These are phyloP conservation scores for Ogataea allantospora DNA, from an alignment of 805 yeast species.

Conservation along the genomic window DNA sequence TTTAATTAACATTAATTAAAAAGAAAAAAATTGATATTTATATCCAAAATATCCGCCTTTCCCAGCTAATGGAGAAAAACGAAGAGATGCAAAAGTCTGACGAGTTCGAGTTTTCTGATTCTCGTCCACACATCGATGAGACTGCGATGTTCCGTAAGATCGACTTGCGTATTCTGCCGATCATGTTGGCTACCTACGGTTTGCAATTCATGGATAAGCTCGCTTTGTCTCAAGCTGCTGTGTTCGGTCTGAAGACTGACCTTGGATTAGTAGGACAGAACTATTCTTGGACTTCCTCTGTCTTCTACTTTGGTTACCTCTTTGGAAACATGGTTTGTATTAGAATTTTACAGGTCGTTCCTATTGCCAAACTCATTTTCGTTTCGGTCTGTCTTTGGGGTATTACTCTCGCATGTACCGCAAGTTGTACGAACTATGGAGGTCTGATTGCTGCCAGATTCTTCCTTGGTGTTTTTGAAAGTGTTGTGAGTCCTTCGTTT, in stretches of 20 bases:
- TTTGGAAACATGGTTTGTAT: slow-evolving; percentile 52
- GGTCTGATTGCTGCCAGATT: slow-evolving; percentile 49
- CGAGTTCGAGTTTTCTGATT: slow-evolving; percentile 17
- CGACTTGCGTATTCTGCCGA: slow-evolving; percentile 47
- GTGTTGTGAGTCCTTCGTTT: slow-evolving; percentile 56
- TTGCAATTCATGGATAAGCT: slow-evolving; percentile 55
- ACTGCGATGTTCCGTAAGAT: slow-evolving; percentile 38
- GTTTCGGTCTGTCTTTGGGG: slow-evolving; percentile 63
- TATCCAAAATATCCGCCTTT: background rate
- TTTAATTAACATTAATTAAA: background rate
- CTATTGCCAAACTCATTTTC: slow-evolving; percentile 52
- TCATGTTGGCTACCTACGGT: slow-evolving; percentile 49
- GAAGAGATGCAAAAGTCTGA: slow-evolving; percentile 9
- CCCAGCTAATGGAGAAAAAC: background rate
- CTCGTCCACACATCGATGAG: slow-evolving; percentile 15
- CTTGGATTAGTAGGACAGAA: slow-evolving; percentile 45
- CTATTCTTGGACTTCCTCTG: slow-evolving; percentile 36
- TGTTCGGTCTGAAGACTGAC: slow-evolving; percentile 53
- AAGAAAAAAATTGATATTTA: background rate
- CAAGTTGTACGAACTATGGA: slow-evolving; percentile 38
- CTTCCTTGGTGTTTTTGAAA: slow-evolving; percentile 51
- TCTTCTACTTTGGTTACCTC: slow-evolving; percentile 56
- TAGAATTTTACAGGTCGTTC: slow-evolving; percentile 50
- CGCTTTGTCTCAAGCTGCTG: slow-evolving; percentile 50
- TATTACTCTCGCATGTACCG: slow-evolving; percentile 52